A percentile compares a stretch with the other conserved stretches of the same genome.
Evolutionary conservation across 2,329 filamentous ascomycete genomes (phyloP).

Genomic region (Lasiodiplodia hormozganensis): DNA sequence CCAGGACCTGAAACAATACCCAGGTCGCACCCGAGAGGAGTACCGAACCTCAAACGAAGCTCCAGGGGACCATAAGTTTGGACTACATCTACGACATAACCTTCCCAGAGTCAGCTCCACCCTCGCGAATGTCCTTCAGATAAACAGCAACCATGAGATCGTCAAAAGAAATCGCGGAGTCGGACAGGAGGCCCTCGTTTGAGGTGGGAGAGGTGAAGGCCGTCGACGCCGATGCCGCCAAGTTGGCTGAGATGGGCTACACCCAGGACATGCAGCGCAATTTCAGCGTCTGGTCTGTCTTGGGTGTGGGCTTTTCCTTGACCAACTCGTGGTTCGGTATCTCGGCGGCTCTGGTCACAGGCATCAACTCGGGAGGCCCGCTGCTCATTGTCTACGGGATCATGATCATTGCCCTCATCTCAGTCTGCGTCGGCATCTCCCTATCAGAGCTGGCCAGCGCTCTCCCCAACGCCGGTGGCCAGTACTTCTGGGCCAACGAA

Average conservation of each 20-base stretch:
- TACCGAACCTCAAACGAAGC: background rate
- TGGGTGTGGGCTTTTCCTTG: constrained; percentile 59
- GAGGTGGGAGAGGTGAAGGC: constrained; percentile 20
- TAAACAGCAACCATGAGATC: constrained; percentile 10
- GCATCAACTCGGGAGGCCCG: constrained; percentile 59
- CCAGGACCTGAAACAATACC: background rate
- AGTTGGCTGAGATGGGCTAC: constrained; percentile 58
- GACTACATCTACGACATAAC: background rate
- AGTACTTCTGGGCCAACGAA: constrained; percentile 60
- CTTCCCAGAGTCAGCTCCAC: background rate
- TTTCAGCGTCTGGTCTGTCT: constrained; percentile 56
- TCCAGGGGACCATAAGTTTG: no score
- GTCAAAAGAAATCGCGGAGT: constrained; percentile 21
- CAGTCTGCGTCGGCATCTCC: constrained; percentile 54
- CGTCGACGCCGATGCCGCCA: constrained; percentile 50
- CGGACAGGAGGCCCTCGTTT: constrained; percentile 16
- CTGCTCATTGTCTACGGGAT: constrained; percentile 59
- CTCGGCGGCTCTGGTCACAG: constrained; percentile 56
- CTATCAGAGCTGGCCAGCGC: constrained; percentile 57
- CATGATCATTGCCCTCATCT: constrained; percentile 54
- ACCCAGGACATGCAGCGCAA: constrained; percentile 56
- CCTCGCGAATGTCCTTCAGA: background rate
- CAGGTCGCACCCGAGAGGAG: background rate
- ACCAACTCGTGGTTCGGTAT: constrained; percentile 62
- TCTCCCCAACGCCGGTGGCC: constrained; percentile 59